Percentiles rank a stretch among this genome's conserved stretches.
Conservation (phyloP, 1,284 basidiomycete genomes). For the Leucoagaricus sp. region DNA sequence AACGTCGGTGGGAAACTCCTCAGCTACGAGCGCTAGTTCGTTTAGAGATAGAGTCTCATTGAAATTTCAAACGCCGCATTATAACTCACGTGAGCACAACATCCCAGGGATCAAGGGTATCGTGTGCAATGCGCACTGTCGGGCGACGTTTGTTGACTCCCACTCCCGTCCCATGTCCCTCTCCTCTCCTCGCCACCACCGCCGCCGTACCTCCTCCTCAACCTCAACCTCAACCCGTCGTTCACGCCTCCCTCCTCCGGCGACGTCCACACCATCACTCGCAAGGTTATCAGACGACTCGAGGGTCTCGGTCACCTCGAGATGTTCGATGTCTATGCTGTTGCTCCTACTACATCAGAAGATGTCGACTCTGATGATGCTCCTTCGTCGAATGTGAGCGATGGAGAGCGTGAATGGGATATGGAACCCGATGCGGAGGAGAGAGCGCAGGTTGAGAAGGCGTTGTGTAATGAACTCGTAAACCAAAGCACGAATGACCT, state of each 20-base stretch:
- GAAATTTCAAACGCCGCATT: too few relatives aligned
- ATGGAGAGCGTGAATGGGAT: slow-evolving; percentile 19
- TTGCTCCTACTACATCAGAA: slow-evolving; percentile 12
- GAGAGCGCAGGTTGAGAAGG: slow-evolving; percentile 12
- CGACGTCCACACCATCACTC: slow-evolving; percentile 44
- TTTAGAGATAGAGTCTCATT: slow-evolving; percentile 16
- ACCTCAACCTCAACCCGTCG: too few relatives aligned
- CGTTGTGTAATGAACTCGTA: too few relatives aligned
- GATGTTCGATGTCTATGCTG: slow-evolving; percentile 23
- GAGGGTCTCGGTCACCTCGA: slow-evolving; percentile 43
- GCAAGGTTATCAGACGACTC: slow-evolving; percentile 44
- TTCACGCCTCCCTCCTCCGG: slow-evolving; percentile 16
- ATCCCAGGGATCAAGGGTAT: too few relatives aligned
- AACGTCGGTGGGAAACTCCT: slow-evolving; percentile 93
- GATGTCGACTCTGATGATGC: background rate
- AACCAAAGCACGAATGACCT: too few relatives aligned
- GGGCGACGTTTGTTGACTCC: too few relatives aligned
- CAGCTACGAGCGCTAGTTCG: slow-evolving; percentile 77
- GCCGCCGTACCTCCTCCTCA: too few relatives aligned
- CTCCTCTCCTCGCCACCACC: too few relatives aligned
- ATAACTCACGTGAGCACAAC: too few relatives aligned
- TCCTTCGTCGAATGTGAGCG: slow-evolving; percentile 13
- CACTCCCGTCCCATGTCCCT: too few relatives aligned
- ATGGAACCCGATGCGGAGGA: slow-evolving; percentile 14
- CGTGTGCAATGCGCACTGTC: too few relatives aligned